These are phyloP conservation scores for Mycena olivaceomarginata DNA, from an alignment of 768 basidiomycete genomes.

Conservation along the genomic window DNA sequence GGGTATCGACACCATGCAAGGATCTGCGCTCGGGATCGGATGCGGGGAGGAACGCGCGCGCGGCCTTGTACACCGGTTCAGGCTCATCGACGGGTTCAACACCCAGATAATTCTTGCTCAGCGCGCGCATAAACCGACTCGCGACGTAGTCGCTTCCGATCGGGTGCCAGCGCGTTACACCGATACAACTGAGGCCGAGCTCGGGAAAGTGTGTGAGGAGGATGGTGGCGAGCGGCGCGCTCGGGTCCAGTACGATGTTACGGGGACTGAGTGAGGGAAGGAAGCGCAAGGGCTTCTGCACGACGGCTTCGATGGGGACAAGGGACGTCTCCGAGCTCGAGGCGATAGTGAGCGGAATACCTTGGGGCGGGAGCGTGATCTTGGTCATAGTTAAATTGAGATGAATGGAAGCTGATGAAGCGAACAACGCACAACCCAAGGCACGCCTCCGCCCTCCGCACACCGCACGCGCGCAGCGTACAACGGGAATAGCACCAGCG, in stretches of 20 bases:
- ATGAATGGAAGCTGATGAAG: not conserved
- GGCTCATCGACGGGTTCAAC: conserved; percentile 11
- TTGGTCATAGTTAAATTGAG: no score
- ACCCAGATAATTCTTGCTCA: conserved; percentile 21
- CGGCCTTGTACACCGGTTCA: conserved; percentile 14
- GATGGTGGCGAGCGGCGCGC: conserved; percentile 25
- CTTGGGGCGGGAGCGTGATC: conserved; percentile 21
- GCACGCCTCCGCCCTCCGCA: conserved; percentile 11
- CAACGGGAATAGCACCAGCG: conserved; percentile 18
- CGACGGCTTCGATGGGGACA: conserved; percentile 27
- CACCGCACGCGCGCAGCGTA: conserved; percentile 31
- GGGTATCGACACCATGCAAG: conserved; percentile 28
- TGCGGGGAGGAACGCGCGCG: conserved; percentile 10
- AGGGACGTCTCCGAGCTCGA: conserved; percentile 10
- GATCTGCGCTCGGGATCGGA: not conserved
- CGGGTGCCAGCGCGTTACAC: conserved; percentile 33
- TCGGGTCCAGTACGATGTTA: conserved; percentile 21
- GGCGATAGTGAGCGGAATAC: conserved; percentile 27
- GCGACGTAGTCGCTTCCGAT: conserved; percentile 37
- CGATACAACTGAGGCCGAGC: conserved; percentile 22
- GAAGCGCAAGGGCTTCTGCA: conserved; percentile 32
- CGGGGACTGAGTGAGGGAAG: conserved; percentile 18
- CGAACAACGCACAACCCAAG: conserved; percentile 17
- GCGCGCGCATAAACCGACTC: conserved; percentile 29
- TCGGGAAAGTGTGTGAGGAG: conserved; percentile 28